A percentile compares a stretch with the other conserved stretches of the same genome.
Evolutionary conservation across 208 protist species (phyloP).

Genomic region (Polymyxa betae): DNA sequence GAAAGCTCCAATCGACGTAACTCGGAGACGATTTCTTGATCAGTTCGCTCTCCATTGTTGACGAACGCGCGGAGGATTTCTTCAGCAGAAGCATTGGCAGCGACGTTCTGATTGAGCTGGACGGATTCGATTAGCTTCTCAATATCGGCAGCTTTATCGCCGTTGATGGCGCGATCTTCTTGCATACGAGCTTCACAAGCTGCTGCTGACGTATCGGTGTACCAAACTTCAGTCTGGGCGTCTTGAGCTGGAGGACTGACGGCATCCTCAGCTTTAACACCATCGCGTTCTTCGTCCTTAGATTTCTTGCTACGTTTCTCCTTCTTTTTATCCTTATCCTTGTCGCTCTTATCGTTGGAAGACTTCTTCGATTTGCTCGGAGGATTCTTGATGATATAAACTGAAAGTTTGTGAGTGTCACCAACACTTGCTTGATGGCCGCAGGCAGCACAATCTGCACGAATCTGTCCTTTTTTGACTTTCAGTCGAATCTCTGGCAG

Average conservation of each 20-base stretch:
- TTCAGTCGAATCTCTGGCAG: constrained; percentile 69
- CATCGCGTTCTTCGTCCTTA: not conserved
- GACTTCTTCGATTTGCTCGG: constrained; percentile 24
- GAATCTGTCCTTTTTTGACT: constrained; percentile 60
- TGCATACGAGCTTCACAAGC: constrained; percentile 48
- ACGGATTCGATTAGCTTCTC: constrained; percentile 29
- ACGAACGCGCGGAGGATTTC: constrained; percentile 40
- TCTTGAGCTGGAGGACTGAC: not conserved
- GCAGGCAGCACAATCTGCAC: constrained; percentile 70
- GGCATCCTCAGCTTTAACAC: not conserved
- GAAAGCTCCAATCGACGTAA: constrained; percentile 49
- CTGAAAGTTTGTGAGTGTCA: constrained; percentile 56
- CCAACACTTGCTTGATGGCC: constrained; percentile 60
- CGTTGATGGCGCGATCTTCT: not conserved
- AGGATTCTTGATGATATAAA: constrained; percentile 72
- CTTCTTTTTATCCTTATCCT: constrained; percentile 58
- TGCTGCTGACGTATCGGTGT: constrained; percentile 54
- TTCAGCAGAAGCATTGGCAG: constrained; percentile 48
- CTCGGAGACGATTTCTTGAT: constrained; percentile 42
- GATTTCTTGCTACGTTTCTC: constrained; percentile 53
- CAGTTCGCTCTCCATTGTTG: constrained; percentile 19
- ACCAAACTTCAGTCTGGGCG: constrained; percentile 48
- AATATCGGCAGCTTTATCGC: constrained; percentile 34
- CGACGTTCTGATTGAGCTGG: constrained; percentile 25
- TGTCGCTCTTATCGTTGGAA: not conserved